A percentile compares a stretch with the other conserved stretches of the same genome.
Evolutionary conservation across 352 stramenopile genomes (phyloP).

Genomic region (Blastocystis sp.): DNA sequence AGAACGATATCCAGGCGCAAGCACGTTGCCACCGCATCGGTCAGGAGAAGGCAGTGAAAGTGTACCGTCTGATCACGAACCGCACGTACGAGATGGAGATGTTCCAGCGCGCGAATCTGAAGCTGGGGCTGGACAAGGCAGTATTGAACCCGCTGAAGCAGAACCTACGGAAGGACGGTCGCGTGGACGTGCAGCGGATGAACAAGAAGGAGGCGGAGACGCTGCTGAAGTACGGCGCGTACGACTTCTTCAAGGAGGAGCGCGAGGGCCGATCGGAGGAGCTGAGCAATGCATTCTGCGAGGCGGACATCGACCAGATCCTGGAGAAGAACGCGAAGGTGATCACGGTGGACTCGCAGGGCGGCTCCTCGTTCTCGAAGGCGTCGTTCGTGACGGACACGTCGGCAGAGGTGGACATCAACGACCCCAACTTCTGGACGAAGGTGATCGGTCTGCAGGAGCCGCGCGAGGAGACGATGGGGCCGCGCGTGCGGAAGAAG

Average conservation of each 20-base stretch:
- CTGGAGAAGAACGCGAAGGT: constrained; percentile 65
- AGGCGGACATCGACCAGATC: constrained; percentile 95
- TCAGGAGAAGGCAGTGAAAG: constrained; percentile 80
- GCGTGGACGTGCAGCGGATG: constrained; percentile 66
- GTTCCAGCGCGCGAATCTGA: constrained; percentile 79
- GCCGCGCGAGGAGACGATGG: constrained; percentile 65
- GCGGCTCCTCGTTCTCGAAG: constrained; percentile 75
- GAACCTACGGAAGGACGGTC: constrained; percentile 60
- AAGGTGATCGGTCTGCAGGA: constrained; percentile 77
- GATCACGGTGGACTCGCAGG: constrained; percentile 47
- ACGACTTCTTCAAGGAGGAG: constrained; percentile 82
- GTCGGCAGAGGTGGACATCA: constrained; percentile 74
- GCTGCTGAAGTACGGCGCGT: constrained; percentile 79
- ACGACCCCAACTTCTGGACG: constrained; percentile 83
- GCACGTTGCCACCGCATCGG: constrained; percentile 80
- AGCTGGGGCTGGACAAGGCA: constrained; percentile 78
- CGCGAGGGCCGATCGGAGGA: constrained; percentile 73
- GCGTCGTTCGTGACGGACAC: constrained; percentile 78
- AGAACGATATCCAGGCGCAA: constrained; percentile 80
- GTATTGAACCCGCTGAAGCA: constrained; percentile 64
- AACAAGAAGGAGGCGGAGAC: constrained; percentile 80
- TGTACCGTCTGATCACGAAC: constrained; percentile 76
- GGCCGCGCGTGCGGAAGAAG: constrained; percentile 47
- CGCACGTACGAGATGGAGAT: constrained; percentile 84
- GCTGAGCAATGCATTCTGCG: constrained; percentile 83